A percentile compares a stretch with the other conserved stretches of the same genome.
phyloP scores from a whole-genome alignment of 1,139 yeast genomes.

The Candida tropicalis region DNA sequence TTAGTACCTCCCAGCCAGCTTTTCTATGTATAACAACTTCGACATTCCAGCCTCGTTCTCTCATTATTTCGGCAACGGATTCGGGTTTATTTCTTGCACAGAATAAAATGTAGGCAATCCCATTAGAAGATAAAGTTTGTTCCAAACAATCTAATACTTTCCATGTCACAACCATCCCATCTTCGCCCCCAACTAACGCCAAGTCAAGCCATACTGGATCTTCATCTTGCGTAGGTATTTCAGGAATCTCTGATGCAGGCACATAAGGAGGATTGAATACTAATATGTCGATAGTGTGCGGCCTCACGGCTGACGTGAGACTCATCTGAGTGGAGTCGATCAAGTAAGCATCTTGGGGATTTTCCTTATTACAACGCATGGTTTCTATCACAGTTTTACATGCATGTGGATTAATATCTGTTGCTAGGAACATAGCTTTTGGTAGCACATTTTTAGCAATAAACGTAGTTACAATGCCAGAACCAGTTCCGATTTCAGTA shows the following conservation, averaged over 20 bases:
- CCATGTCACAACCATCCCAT: conserved; percentile 87
- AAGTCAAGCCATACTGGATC: conserved; percentile 77
- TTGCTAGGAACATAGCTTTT: conserved; percentile 56
- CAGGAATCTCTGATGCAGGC: conserved; percentile 70
- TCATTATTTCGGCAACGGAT: conserved; percentile 53
- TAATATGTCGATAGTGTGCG: conserved; percentile 59
- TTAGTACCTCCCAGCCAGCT: conserved; percentile 96
- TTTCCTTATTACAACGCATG: conserved; percentile 49
- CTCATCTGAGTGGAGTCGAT: conserved; percentile 65
- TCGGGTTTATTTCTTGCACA: conserved; percentile 88
- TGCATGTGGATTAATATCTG: conserved; percentile 83
- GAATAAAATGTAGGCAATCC: conserved; percentile 80
- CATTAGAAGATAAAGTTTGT: conserved; percentile 49
- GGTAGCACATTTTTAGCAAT: conserved; percentile 55
- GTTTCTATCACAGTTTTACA: conserved; percentile 59
- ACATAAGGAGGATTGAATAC: conserved; percentile 96
- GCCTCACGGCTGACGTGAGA: conserved; percentile 53
- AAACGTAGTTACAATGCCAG: conserved; percentile 86
- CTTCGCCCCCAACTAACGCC: conserved; percentile 84
- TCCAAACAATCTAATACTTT: conserved; percentile 57
- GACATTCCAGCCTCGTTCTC: conserved; percentile 55
- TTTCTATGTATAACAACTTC: conserved; percentile 59
- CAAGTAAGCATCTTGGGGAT: conserved; percentile 32
- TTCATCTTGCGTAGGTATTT: conserved; percentile 53
- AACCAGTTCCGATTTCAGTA: conserved; percentile 89